A percentile compares a stretch with the other conserved stretches of the same genome.
phyloP scores from a whole-genome alignment of 1,284 basidiomycete genomes.

The Pseudozyma tsukubaensis region DNA sequence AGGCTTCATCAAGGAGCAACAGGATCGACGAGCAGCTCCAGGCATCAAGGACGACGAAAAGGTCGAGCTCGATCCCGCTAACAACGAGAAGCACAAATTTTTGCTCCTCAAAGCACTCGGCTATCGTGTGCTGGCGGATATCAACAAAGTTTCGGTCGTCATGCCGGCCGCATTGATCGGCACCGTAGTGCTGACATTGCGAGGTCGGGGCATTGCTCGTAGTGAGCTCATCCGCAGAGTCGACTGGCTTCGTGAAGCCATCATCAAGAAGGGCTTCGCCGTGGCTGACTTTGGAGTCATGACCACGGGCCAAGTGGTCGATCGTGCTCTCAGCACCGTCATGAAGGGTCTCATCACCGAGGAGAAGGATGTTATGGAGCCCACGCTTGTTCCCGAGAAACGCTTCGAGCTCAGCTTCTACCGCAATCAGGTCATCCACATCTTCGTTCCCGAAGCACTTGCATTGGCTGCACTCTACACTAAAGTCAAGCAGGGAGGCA shows the following conservation, averaged over 20 bases:
- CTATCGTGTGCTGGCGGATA: slow-evolving; percentile 68
- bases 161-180: slow-evolving; percentile 70
- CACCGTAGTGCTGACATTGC: slow-evolving; percentile 68
- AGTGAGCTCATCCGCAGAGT: slow-evolving; percentile 67
- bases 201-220: slow-evolving; percentile 69
- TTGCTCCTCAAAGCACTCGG: slow-evolving; percentile 68
- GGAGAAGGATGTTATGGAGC: slow-evolving; percentile 67
- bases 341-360: slow-evolving; percentile 68
- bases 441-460: slow-evolving; percentile 63
- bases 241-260: slow-evolving; percentile 62
- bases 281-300: slow-evolving; percentile 68
- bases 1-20: slow-evolving; percentile 65
- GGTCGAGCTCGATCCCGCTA: slow-evolving; percentile 49
- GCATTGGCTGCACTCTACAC: slow-evolving; percentile 66
- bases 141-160: slow-evolving; percentile 69
- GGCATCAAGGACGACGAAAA: slow-evolving; percentile 36
- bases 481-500: slow-evolving; percentile 68
- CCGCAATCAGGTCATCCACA: slow-evolving; percentile 68
- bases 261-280: slow-evolving; percentile 66
- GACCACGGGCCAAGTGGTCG: slow-evolving; percentile 64
- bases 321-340: slow-evolving; percentile 62
- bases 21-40: slow-evolving; percentile 47
- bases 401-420: slow-evolving; percentile 69
- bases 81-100: slow-evolving; percentile 58
- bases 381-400: slow-evolving; percentile 66